These are phyloP conservation scores for Globisporangium emineosum DNA, from an alignment of 352 stramenopile genomes.

Conservation along the genomic window DNA sequence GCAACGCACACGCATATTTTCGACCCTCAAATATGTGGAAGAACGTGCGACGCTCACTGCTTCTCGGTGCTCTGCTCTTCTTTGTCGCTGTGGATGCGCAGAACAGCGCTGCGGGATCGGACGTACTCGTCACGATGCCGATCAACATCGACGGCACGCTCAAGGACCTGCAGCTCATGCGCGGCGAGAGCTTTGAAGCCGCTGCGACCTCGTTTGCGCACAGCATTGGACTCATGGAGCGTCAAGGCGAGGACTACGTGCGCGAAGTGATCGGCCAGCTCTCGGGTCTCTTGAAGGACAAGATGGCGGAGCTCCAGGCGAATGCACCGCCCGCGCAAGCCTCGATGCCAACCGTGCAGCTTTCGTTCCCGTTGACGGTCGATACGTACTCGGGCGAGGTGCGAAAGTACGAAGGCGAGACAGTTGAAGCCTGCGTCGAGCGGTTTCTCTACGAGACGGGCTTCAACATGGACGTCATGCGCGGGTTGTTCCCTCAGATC, in stretches of 20 bases:
- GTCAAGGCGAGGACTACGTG: conserved; percentile 44
- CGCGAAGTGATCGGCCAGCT: conserved; percentile 63
- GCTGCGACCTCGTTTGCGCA: conserved; percentile 59
- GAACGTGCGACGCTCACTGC: conserved; percentile 12
- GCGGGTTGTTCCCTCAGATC: conserved; percentile 58
- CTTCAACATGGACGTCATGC: conserved; percentile 63
- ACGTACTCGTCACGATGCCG: conserved; percentile 70
- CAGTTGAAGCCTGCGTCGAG: conserved; percentile 45
- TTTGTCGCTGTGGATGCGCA: conserved; percentile 15
- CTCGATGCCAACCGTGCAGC: conserved; percentile 40
- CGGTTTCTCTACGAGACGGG: conserved; percentile 63
- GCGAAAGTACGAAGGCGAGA: conserved; percentile 62
- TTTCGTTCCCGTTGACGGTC: conserved; percentile 59
- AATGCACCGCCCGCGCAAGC: conserved; percentile 10
- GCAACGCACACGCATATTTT: not conserved
- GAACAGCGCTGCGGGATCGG: conserved; percentile 19
- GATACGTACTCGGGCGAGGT: conserved; percentile 45
- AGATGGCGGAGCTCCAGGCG: conserved; percentile 51
- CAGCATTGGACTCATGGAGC: conserved; percentile 49
- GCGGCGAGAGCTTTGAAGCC: conserved; percentile 63
- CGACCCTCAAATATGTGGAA: conserved; percentile 16
- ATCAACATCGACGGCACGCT: conserved; percentile 59
- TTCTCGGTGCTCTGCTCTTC: conserved; percentile 28
- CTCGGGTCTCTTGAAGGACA: conserved; percentile 60
- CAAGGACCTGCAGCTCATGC: conserved; percentile 62